phyloP scores from a whole-genome alignment of 2,329 filamentous ascomycete genomes.

The Endoconidiophora polonica region DNA sequence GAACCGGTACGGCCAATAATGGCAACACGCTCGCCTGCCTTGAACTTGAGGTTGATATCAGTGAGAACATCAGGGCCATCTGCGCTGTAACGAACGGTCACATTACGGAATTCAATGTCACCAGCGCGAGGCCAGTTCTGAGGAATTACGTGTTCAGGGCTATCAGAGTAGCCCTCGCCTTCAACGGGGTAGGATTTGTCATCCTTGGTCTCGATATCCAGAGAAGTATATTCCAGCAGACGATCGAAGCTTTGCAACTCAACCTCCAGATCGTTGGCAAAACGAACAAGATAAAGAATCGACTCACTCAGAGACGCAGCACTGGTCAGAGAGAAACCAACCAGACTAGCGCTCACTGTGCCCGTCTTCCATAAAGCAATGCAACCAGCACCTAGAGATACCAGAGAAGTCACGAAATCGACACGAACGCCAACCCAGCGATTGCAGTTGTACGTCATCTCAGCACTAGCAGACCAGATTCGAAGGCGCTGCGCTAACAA shows the following conservation, averaged over 20 bases:
- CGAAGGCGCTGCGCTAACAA: conserved; percentile 26
- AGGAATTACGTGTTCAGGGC: conserved; percentile 16
- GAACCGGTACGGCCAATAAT: conserved; percentile 59
- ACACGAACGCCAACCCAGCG: conserved; percentile 31
- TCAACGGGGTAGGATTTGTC: conserved; percentile 18
- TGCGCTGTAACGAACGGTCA: conserved; percentile 23
- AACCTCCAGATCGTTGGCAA: conserved; percentile 30
- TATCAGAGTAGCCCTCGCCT: conserved; percentile 17
- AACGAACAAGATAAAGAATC: conserved; percentile 27
- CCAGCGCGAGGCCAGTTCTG: conserved; percentile 22
- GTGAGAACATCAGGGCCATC: conserved; percentile 26
- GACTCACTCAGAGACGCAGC: conserved; percentile 27
- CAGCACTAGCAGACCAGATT: conserved; percentile 22
- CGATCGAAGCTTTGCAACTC: conserved; percentile 29
- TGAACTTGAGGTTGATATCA: conserved; percentile 25
- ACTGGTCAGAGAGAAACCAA: conserved; percentile 32
- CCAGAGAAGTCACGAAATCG: conserved; percentile 27
- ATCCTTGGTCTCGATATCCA: conserved; percentile 21
- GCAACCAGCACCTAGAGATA: conserved; percentile 26
- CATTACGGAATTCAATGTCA: conserved; percentile 23
- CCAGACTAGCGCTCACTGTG: conserved; percentile 25
- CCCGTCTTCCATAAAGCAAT: conserved; percentile 26
- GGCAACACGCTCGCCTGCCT: conserved; percentile 51
- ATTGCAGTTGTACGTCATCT: conserved; percentile 29
- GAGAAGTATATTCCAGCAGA: conserved; percentile 22